Conservation (phyloP, 2,329 filamentous ascomycete genomes). For the Amphichorda felina region DNA sequence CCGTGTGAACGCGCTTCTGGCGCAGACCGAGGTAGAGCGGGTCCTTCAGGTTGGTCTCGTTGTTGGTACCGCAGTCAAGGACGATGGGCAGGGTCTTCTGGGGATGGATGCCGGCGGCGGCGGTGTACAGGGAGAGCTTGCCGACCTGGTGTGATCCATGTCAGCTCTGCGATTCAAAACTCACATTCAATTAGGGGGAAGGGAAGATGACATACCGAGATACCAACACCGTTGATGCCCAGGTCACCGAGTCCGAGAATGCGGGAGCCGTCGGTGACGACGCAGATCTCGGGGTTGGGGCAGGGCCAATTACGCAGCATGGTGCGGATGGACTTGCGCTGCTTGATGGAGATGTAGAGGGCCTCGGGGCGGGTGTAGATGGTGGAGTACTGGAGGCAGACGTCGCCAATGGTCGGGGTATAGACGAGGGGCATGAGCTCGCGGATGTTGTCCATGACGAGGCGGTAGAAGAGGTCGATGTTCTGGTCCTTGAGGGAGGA, state of each 20-base stretch:
- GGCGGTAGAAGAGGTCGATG: constrained; percentile 70
- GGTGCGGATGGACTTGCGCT: constrained; percentile 78
- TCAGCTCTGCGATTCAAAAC: no score
- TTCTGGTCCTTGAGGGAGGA: constrained; percentile 65
- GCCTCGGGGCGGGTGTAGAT: constrained; percentile 92
- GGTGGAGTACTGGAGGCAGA: constrained; percentile 91
- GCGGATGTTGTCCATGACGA: constrained; percentile 65
- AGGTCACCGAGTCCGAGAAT: constrained; percentile 89
- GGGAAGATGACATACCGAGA: constrained; percentile 52
- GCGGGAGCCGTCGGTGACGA: constrained; percentile 90
- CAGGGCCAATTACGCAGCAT: constrained; percentile 93
- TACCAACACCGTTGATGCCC: constrained; percentile 94
- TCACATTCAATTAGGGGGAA: not conserved
- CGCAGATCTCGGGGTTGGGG: constrained; percentile 82
- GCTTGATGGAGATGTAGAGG: constrained; percentile 91
- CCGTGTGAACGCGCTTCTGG: constrained; percentile 63
- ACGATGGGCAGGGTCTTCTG: constrained; percentile 67
- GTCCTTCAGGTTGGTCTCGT: constrained; percentile 53
- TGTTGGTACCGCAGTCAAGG: constrained; percentile 54
- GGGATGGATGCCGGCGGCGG: constrained; percentile 88
- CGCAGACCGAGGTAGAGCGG: constrained; percentile 84
- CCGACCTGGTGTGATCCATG: constrained; percentile 62
- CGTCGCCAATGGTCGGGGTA: constrained; percentile 86
- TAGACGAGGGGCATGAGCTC: constrained; percentile 78
- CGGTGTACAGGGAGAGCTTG: constrained; percentile 91